Evolutionary conservation across 495 filamentous ascomycete species (phyloP), one percentile per base, ranked within the genome.

Genomic region (Penicillium samsonianum): DNA sequence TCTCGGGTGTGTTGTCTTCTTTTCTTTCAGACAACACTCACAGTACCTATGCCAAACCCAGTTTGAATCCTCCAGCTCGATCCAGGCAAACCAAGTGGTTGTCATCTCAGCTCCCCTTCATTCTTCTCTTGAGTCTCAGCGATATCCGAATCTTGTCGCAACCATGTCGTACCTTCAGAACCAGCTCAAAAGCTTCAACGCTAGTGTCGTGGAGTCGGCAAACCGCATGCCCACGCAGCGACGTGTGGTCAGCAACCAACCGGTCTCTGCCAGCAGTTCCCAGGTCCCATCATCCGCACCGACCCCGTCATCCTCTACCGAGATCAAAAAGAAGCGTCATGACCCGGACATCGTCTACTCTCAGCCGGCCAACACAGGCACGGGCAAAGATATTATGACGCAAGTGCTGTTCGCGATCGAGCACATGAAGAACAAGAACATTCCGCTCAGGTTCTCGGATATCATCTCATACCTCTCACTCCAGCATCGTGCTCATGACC

Each of bases 381-480:
- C 82, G 28, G 91, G 90, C 59, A 80, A 81, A 47, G 85, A 90
- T 68, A 84, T 92, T 68, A 87, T 90, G 80, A 92, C 90, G 9
- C 87, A 96, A 62, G 84, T 97, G 54, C 78, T 84, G 54, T 94
- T 90, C 70, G 89, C 89, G 6, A 85, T 96, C 69, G 82, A 89
- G 10, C 89, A 90, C 68, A 87, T 98, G 66, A 94, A 94, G 67
- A 75, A 78, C 52, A 92, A 92, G 71, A 82, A 82, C 58, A 72
- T 82, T 23, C 82, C 90, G 16, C 82, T 91, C 61, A 86, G 84
- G 16, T 84, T 91, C 37, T 65, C 74, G 42, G 87, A 93, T 59
- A 85, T 98, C 50, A 73, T 92, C 23, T 80, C 82, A 49, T 94
- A 94, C 68, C 78, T 97, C 11, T 88, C 83, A 26, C 77, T 89